Evolutionary conservation across 768 basidiomycete genomes (phyloP), one percentile per base, ranked within the genome.

Genomic region (Xerocomus brunneocitrinus): DNA sequence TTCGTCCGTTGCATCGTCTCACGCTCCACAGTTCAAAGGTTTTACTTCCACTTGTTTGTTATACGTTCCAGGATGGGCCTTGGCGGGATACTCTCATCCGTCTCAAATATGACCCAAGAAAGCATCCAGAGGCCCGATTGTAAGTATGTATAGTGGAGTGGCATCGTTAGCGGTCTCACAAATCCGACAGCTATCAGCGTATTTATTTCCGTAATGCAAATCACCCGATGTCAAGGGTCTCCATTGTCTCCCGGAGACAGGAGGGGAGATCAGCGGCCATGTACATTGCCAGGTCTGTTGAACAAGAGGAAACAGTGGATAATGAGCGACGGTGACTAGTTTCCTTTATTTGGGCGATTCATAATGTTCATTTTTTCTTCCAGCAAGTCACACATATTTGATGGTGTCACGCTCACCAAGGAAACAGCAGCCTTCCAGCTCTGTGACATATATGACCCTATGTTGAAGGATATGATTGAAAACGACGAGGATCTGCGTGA

Each of bases 361-460:
- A 30, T 50, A 36, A 45, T 27, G 5, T 4, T 40, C 10, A 8
- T 5, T 19, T 40, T 39, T 55, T 19, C n/a, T 45, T 45, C 9
- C 52, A 84, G 84, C 57, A 77, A 75, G 60, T 87, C 87, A 0
- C 92, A 98, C 67, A 79, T 93, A 31, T 99, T 98, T 60, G 92
- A 99, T 66, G 97, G 95, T 0, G 66, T 81, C 53, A 81, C 80
- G 7, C 70, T 92, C 43, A 83, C 86, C 42, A 85, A 87, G 60
- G 89, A 95, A 67, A 88, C 91, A 0, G 93, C 92, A 1, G 90
- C 92, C 16, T 99, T 91, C 72, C 97, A 98, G 68, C 76, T 99
- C 6, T 90, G 90, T 67, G 97, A 99, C 67, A 89, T 99, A 58
- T 71, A 77, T 7, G 97, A 99, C 66, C 83, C 85, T 6, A 86